Percentiles rank a stretch among this genome's conserved stretches.
Conservation (phyloP, 2,329 filamentous ascomycete species). For the Ophiostoma sp. region DNA sequence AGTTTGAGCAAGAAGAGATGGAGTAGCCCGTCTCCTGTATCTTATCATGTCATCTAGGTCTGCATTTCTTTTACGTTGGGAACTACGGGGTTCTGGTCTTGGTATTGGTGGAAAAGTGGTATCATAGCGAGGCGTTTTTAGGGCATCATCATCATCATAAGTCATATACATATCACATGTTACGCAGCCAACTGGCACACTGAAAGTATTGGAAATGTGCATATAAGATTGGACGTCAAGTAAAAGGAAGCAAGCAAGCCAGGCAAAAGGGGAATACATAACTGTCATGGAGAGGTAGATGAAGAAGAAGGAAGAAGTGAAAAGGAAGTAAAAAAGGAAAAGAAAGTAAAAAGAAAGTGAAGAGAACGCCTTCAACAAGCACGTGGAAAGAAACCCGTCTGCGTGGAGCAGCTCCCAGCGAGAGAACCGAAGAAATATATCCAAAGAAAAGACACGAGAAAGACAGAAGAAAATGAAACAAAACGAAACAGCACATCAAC, state of each 20-base stretch:
- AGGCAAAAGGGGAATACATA: background rate
- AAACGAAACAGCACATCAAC: slow-evolving; percentile 1
- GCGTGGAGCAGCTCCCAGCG: background rate
- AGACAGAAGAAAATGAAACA: background rate
- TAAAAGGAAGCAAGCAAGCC: background rate
- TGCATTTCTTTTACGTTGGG: slow-evolving; percentile 3
- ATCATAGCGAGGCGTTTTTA: slow-evolving; percentile 44
- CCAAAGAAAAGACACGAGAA: background rate
- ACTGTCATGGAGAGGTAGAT: slow-evolving; percentile 3
- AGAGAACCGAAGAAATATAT: background rate
- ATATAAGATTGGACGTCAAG: background rate
- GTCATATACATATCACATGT: background rate
- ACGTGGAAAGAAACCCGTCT: background rate
- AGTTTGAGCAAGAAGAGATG: slow-evolving; percentile 42
- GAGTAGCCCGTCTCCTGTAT: slow-evolving; percentile 21
- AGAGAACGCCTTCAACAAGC: background rate
- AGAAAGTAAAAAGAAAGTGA: background rate
- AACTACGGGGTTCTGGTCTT: background rate
- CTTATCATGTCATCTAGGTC: slow-evolving; percentile 20
- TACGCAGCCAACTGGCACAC: background rate
- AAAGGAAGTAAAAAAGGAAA: background rate
- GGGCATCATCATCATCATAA: background rate
- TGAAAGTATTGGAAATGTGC: background rate
- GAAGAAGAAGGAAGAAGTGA: background rate
- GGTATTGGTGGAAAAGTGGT: background rate